A percentile compares a stretch with the other conserved stretches of the same genome.
phyloP scores from a whole-genome alignment of 2,329 filamentous ascomycete genomes.

The Huntiella abstrusa region DNA sequence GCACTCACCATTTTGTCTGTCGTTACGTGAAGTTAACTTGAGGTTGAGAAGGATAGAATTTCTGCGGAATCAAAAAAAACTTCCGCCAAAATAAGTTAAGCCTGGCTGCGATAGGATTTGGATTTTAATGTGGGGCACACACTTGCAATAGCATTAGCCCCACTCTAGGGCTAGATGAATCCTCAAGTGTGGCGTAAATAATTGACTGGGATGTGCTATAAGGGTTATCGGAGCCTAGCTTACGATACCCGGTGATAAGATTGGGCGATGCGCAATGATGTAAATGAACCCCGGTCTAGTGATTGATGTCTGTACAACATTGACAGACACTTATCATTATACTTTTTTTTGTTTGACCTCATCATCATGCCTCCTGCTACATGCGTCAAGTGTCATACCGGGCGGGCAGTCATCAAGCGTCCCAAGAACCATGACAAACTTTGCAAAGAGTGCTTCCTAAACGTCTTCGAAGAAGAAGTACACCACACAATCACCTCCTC shows the following conservation, averaged over 20 bases:
- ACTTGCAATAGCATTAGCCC: not conserved
- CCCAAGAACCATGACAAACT: slow-evolving; percentile 91
- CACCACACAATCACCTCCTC: slow-evolving; percentile 79
- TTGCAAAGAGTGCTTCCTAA: slow-evolving; percentile 74
- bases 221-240: too few species aligned
- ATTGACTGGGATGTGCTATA: too few species aligned
- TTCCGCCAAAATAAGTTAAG: not conserved
- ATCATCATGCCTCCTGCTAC: slow-evolving; percentile 51
- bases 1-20: slow-evolving; percentile 25
- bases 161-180: not conserved
- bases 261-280: too few species aligned
- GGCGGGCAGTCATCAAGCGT: slow-evolving; percentile 73
- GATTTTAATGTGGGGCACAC: slow-evolving; percentile 2
- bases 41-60: slow-evolving; percentile 4
- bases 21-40: slow-evolving; percentile 9
- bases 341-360: not conserved
- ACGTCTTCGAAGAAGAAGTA: slow-evolving; percentile 78
- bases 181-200: too few species aligned
- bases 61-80: not conserved
- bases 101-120: not conserved
- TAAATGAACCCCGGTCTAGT: too few species aligned
- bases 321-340: not conserved
- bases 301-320: not conserved
- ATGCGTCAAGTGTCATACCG: slow-evolving; percentile 57
- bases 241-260: too few species aligned